These are phyloP conservation scores for Loxodes magnus DNA, from an alignment of 73 alveolate genomes.

Conservation along the genomic window DNA sequence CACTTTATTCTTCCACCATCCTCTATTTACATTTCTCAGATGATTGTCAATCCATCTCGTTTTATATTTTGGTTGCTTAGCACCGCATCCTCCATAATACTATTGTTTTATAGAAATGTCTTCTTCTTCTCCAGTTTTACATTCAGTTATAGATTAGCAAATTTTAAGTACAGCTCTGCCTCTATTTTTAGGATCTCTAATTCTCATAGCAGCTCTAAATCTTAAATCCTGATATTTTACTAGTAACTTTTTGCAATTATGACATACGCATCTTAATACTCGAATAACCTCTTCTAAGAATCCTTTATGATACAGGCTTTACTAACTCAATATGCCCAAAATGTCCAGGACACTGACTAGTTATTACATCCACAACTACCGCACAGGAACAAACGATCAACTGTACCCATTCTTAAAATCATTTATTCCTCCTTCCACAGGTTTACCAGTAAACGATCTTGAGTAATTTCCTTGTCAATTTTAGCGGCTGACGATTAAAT, in stretches of 20 bases:
- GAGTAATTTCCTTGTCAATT: conserved; percentile 34
- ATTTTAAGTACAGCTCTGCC: conserved; percentile 43
- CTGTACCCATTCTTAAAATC: conserved; percentile 86
- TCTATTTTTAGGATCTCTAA: conserved; percentile 57
- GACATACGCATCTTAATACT: conserved; percentile 59
- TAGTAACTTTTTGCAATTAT: conserved; percentile 15
- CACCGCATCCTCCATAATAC: conserved; percentile 56
- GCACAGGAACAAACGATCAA: conserved; percentile 63
- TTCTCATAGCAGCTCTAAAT: conserved; percentile 32
- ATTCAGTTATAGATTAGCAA: conserved; percentile 42
- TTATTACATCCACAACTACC: conserved; percentile 64
- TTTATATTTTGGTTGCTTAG: conserved; percentile 52
- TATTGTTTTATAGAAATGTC: conserved; percentile 16
- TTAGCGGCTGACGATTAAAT: conserved; percentile 43
- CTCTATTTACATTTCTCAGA: conserved; percentile 19
- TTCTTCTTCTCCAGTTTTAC: conserved; percentile 34
- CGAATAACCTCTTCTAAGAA: conserved; percentile 55
- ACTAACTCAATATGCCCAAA: conserved; percentile 84
- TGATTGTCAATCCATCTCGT: conserved; percentile 41
- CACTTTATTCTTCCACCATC: conserved; percentile 31
- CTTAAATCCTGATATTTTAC: conserved; percentile 29
- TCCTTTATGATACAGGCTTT: conserved; percentile 81
- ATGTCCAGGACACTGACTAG: conserved; percentile 91
- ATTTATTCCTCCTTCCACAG: conserved; percentile 65
- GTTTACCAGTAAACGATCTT: conserved; percentile 64